These are phyloP conservation scores for Saccharomyces hybrid DNA, from an alignment of 1,139 yeast genomes.

Conservation along the genomic window DNA sequence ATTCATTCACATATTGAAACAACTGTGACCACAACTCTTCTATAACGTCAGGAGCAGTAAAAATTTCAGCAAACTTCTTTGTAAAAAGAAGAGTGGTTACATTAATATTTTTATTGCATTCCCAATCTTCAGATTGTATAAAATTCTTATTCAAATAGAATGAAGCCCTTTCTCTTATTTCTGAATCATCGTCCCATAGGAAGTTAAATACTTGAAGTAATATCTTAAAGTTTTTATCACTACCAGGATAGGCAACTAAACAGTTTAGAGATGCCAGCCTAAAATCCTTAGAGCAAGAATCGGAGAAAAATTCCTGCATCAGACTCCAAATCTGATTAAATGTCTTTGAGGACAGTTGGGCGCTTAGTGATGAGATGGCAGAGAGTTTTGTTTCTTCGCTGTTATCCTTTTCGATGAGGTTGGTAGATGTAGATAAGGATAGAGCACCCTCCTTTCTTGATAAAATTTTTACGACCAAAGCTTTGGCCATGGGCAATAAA, in stretches of 20 bases:
- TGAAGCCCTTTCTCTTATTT: slow-evolving; percentile 22
- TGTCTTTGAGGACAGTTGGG: slow-evolving; percentile 30
- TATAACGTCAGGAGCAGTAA: slow-evolving; percentile 7
- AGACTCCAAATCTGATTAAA: slow-evolving; percentile 32
- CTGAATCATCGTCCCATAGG: slow-evolving; percentile 56
- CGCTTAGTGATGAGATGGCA: slow-evolving; percentile 45
- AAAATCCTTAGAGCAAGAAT: slow-evolving; percentile 39
- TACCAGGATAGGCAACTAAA: slow-evolving; percentile 30
- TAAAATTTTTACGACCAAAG: slow-evolving; percentile 38
- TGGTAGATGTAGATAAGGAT: slow-evolving; percentile 26
- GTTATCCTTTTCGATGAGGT: slow-evolving; percentile 22
- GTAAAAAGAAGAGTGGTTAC: slow-evolving; percentile 6
- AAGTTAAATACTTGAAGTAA: slow-evolving; percentile 34
- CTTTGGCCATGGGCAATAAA: slow-evolving; percentile 40
- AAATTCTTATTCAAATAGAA: neutral
- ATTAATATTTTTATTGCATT: neutral
- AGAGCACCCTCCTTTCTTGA: slow-evolving; percentile 21
- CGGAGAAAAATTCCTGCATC: slow-evolving; percentile 34
- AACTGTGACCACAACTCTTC: slow-evolving; percentile 10
- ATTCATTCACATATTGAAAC: slow-evolving; percentile 10
- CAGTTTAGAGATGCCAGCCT: slow-evolving; percentile 47
- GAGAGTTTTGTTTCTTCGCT: slow-evolving; percentile 44
- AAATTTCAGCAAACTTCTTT: slow-evolving; percentile 13
- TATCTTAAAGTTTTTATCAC: slow-evolving; percentile 9
- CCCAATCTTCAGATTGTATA: neutral